Conservation (phyloP, 164 flowering plant species). For the Stephania japonica region DNA sequence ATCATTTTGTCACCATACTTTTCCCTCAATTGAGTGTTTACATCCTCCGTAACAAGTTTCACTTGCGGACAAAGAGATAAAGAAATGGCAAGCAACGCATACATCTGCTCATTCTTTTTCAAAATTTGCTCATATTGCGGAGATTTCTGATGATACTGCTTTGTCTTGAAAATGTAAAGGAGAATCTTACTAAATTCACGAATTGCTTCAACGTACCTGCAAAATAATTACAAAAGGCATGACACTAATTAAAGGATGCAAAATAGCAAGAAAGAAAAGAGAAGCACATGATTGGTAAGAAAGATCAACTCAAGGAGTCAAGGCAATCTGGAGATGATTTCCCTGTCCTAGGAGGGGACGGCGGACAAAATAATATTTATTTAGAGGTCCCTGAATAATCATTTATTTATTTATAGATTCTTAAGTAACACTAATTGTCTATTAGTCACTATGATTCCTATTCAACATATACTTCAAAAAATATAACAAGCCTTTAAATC, state of each 20-base stretch:
- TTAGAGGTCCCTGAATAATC: too few relatives aligned
- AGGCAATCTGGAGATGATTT: too few relatives aligned
- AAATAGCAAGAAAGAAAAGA: neutral
- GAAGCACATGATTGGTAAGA: neutral
- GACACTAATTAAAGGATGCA: neutral
- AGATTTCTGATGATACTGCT: slow-evolving; percentile 93
- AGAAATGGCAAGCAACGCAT: slow-evolving; percentile 82
- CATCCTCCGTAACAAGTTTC: slow-evolving; percentile 89
- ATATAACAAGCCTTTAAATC: too few relatives aligned
- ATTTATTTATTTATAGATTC: too few relatives aligned
- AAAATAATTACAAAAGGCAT: slow-evolving; percentile 4
- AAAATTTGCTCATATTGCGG: slow-evolving; percentile 97
- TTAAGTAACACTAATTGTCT: too few relatives aligned
- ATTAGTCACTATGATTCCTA: too few relatives aligned
- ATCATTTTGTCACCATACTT: slow-evolving; percentile 97
- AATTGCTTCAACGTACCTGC: slow-evolving; percentile 83
- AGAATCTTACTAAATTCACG: slow-evolving; percentile 91
- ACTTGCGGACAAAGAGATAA: slow-evolving; percentile 91
- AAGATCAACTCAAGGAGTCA: neutral
- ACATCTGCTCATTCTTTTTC: slow-evolving; percentile 99
- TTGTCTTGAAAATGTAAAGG: slow-evolving; percentile 77
- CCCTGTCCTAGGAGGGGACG: too few relatives aligned
- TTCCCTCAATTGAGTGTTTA: slow-evolving; percentile 81
- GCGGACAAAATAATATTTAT: too few relatives aligned
- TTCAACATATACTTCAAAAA: too few relatives aligned